A percentile compares a stretch with the other conserved stretches of the same genome.
Evolutionary conservation across 2,329 filamentous ascomycete species (phyloP).

Genomic region (Septoria linicola): DNA sequence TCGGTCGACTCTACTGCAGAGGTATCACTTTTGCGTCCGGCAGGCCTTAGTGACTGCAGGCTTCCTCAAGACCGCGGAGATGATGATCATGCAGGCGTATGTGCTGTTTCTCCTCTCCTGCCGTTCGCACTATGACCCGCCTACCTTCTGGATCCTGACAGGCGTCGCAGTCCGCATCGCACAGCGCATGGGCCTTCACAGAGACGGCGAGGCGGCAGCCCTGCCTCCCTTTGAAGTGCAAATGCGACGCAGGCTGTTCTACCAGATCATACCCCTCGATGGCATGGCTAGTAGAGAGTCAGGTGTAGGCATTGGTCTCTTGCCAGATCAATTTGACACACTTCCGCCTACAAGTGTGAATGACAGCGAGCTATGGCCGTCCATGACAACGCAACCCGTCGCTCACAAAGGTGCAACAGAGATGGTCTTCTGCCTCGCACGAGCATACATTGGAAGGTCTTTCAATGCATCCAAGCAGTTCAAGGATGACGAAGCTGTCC

Average conservation of each 20-base stretch:
- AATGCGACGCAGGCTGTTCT: slow-evolving; percentile 62
- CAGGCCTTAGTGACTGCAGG: slow-evolving; percentile 65
- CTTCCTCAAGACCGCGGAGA: slow-evolving; percentile 65
- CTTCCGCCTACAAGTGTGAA: slow-evolving; percentile 38
- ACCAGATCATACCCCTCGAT: slow-evolving; percentile 62
- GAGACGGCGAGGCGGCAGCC: slow-evolving; percentile 55
- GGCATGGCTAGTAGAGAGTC: slow-evolving; percentile 33
- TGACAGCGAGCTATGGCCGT: slow-evolving; percentile 39
- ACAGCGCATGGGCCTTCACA: slow-evolving; percentile 25
- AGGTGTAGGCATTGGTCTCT: slow-evolving; percentile 32
- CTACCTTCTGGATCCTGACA: slow-evolving; percentile 62
- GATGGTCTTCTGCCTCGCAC: slow-evolving; percentile 47
- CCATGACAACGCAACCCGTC: slow-evolving; percentile 48
- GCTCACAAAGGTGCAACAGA: slow-evolving; percentile 57
- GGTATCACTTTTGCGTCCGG: slow-evolving; percentile 51
- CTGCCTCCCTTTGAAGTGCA: slow-evolving; percentile 57
- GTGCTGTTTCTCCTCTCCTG: slow-evolving; percentile 57
- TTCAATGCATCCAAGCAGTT: slow-evolving; percentile 31
- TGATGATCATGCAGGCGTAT: slow-evolving; percentile 66
- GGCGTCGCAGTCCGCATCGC: slow-evolving; percentile 44
- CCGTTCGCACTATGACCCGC: slow-evolving; percentile 48
- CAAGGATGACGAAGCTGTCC: slow-evolving; percentile 21
- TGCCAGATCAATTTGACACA: slow-evolving; percentile 34
- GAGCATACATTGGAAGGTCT: slow-evolving; percentile 45
- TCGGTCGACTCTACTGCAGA: slow-evolving; percentile 33